phyloP scores from a whole-genome alignment of 2,329 filamentous ascomycete species.

The Juglanconis oblonga region DNA sequence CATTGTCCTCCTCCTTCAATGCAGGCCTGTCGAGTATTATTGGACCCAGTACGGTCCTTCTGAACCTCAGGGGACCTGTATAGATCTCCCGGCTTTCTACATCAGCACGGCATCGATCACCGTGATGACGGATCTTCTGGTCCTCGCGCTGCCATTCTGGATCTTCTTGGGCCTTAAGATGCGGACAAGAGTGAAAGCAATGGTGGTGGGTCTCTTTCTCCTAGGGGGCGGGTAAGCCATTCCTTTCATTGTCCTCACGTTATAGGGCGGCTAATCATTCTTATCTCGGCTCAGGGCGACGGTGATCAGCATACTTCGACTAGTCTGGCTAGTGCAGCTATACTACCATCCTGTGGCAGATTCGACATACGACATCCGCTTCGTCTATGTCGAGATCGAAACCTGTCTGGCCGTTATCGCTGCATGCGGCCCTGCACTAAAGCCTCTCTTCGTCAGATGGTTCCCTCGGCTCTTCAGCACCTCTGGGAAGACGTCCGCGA shows the following conservation, averaged over 20 bases:
- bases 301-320: conserved; percentile 29
- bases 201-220: conserved; percentile 30
- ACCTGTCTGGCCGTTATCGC: conserved; percentile 41
- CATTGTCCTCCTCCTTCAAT: conserved; percentile 33
- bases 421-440: conserved; percentile 38
- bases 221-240: conserved; percentile 29
- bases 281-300: conserved; percentile 21
- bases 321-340: conserved; percentile 26
- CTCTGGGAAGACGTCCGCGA: background rate
- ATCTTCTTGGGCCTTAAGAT: conserved; percentile 30
- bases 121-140: conserved; percentile 41
- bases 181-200: conserved; percentile 27
- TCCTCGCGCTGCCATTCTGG: conserved; percentile 40
- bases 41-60: conserved; percentile 39
- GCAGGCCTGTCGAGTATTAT: conserved; percentile 38
- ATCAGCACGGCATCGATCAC: conserved; percentile 37
- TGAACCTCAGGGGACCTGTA: conserved; percentile 30
- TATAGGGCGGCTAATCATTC: conserved; percentile 33
- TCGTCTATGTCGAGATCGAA: conserved; percentile 36
- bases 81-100: conserved; percentile 24
- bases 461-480: conserved; percentile 23
- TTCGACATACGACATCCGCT: conserved; percentile 31
- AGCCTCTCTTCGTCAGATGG: conserved; percentile 35
- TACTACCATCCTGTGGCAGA: conserved; percentile 14
- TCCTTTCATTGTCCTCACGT: background rate